phyloP scores from a whole-genome alignment of 1,139 yeast genomes.

The Sugiyamaella castrensis region DNA sequence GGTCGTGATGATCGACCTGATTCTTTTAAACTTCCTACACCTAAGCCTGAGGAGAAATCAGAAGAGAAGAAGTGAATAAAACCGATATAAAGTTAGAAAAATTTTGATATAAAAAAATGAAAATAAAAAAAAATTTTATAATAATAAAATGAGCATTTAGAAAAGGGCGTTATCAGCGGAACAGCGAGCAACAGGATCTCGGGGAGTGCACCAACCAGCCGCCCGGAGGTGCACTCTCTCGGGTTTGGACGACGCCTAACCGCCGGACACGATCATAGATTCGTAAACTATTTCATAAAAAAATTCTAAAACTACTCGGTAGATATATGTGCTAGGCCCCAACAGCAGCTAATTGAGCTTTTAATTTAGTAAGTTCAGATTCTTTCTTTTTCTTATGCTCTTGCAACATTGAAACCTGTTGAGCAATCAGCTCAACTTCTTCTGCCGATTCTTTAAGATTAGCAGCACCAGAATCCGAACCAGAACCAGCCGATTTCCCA shows the following conservation, averaged over 20 bases:
- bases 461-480: slow-evolving; percentile 15
- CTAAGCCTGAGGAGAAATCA: slow-evolving; percentile 60
- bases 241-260: too few species aligned
- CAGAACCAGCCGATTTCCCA: slow-evolving; percentile 22
- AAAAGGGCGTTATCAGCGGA: too few species aligned
- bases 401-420: slow-evolving; percentile 60
- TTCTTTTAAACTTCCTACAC: slow-evolving; percentile 74
- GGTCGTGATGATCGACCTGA: slow-evolving; percentile 84
- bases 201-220: too few species aligned
- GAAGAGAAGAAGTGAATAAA: slow-evolving; percentile 36
- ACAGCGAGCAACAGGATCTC: slow-evolving; percentile 6
- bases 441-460: slow-evolving; percentile 32
- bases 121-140: background rate
- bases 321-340: slow-evolving; percentile 2
- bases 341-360: slow-evolving; percentile 41
- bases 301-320: background rate
- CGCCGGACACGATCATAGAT: background rate
- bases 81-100: too few species aligned
- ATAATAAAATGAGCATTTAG: background rate
- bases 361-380: slow-evolving; percentile 49
- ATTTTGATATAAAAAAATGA: background rate
- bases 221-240: too few species aligned
- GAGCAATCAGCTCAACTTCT: slow-evolving; percentile 62
- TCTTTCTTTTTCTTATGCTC: slow-evolving; percentile 53
- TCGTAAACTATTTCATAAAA: background rate